phyloP scores from a whole-genome alignment of 2,329 filamentous ascomycete genomes.

The Neofusicoccum kwambonambiense region DNA sequence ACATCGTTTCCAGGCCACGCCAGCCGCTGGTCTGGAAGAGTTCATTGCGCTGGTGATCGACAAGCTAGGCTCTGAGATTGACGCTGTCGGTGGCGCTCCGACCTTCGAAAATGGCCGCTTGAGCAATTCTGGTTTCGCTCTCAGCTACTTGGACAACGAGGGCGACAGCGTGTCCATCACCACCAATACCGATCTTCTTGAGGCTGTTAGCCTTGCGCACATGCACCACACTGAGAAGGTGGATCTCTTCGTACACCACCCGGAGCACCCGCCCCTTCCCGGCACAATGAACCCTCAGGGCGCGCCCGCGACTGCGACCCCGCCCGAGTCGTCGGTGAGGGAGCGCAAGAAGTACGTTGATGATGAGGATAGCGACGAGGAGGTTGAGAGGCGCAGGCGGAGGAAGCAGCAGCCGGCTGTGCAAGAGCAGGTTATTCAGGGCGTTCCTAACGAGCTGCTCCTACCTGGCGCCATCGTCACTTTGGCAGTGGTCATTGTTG shows the following conservation, averaged over 20 bases:
- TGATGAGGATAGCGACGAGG: conserved; percentile 58
- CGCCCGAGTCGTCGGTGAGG: conserved; percentile 50
- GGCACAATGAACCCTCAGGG: conserved; percentile 59
- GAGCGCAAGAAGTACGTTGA: conserved; percentile 49
- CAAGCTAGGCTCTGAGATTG: conserved; percentile 82
- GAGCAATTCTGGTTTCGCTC: conserved; percentile 74
- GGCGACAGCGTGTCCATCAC: conserved; percentile 97
- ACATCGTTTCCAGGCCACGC: conserved; percentile 82
- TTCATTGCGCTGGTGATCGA: conserved; percentile 74
- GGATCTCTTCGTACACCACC: conserved; percentile 94
- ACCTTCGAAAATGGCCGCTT: conserved; percentile 76
- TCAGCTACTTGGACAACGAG: conserved; percentile 96
- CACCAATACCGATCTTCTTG: conserved; percentile 86
- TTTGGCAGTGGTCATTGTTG: conserved; percentile 89
- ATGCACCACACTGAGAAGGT: conserved; percentile 84
- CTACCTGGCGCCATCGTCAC: conserved; percentile 92
- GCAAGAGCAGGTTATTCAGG: conserved; percentile 75
- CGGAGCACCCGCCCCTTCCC: conserved; percentile 79
- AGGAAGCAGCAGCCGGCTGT: conserved; percentile 48
- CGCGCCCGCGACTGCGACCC: conserved; percentile 50
- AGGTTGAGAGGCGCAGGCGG: conserved; percentile 40
- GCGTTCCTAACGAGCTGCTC: conserved; percentile 90
- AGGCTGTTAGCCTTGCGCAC: conserved; percentile 82
- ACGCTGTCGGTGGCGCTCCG: conserved; percentile 78
- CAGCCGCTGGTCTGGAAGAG: conserved; percentile 75